phyloP scores from a whole-genome alignment of 495 filamentous ascomycete genomes.

The Aspergillus nidulans region DNA sequence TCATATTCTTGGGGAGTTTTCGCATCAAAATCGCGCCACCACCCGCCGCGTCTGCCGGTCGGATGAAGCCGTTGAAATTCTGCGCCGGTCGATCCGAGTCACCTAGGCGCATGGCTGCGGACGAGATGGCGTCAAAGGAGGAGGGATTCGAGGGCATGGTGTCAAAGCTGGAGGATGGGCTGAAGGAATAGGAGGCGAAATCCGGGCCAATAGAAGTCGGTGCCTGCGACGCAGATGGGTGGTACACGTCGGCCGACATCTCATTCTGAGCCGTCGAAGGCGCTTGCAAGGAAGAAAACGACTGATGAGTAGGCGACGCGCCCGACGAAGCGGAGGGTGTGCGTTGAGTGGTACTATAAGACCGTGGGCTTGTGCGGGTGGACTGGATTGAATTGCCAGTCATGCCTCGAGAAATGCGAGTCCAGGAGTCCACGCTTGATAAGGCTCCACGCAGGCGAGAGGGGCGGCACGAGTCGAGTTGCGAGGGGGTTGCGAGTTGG shows the following conservation, averaged over 20 bases:
- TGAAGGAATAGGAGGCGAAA: constrained; percentile 41
- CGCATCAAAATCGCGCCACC: constrained; percentile 63
- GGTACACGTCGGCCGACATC: constrained; percentile 51
- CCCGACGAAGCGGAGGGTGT: constrained; percentile 45
- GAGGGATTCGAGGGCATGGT: constrained; percentile 6
- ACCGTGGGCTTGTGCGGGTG: constrained; percentile 47
- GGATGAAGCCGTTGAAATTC: constrained; percentile 42
- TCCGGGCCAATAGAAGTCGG: constrained; percentile 34
- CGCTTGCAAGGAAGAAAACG: constrained; percentile 34
- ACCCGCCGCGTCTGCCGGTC: constrained; percentile 30
- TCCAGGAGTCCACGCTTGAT: constrained; percentile 18
- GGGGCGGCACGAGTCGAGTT: constrained; percentile 18
- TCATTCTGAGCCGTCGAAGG: constrained; percentile 48
- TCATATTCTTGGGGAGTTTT: constrained; percentile 69
- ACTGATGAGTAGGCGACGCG: constrained; percentile 42
- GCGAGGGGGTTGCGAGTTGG: constrained; percentile 4
- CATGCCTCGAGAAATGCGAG: constrained; percentile 37
- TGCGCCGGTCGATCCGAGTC: constrained; percentile 44
- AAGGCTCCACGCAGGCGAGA: constrained; percentile 22
- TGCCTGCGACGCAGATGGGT: constrained; percentile 37
- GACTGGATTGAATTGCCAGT: constrained; percentile 47
- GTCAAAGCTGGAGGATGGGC: constrained; percentile 41
- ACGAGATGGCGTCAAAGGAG: constrained; percentile 23
- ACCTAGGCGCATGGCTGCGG: constrained; percentile 45
- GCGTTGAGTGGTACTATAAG: constrained; percentile 43